phyloP scores from a whole-genome alignment of 2,329 filamentous ascomycete genomes.

The Pezicula neosporulosa region DNA sequence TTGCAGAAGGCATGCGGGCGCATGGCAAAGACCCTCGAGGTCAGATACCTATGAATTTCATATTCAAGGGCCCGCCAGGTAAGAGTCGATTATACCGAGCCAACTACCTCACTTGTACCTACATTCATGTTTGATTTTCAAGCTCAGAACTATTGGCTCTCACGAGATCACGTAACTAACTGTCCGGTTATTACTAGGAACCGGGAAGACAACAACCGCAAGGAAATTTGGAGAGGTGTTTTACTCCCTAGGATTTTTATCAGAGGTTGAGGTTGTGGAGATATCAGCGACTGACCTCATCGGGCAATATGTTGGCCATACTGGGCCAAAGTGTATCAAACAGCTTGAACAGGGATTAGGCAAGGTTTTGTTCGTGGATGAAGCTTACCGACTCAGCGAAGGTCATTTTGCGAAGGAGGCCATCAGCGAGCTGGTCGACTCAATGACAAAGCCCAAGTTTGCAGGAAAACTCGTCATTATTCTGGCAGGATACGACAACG shows the following conservation, averaged over 20 bases:
- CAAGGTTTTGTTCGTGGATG: constrained; percentile 55
- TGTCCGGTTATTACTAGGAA: constrained; percentile 37
- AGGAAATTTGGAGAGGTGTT: constrained; percentile 73
- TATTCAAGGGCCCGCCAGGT: constrained; percentile 53
- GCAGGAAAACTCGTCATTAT: constrained; percentile 49
- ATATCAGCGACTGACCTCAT: constrained; percentile 67
- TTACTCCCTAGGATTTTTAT: constrained; percentile 70
- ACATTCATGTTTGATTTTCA: constrained; percentile 42
- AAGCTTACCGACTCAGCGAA: constrained; percentile 52
- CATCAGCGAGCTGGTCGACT: constrained; percentile 66
- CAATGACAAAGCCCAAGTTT: constrained; percentile 42
- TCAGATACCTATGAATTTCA: constrained; percentile 52
- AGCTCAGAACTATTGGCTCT: background rate
- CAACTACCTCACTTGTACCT: too few species aligned
- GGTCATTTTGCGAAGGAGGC: constrained; percentile 55
- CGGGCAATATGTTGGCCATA: constrained; percentile 66
- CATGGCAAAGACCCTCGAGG: constrained; percentile 45
- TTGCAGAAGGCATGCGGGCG: constrained; percentile 39
- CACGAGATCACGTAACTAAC: background rate
- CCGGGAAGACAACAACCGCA: constrained; percentile 71
- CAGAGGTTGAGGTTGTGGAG: constrained; percentile 56
- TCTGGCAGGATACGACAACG: constrained; percentile 52
- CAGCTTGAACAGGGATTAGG: constrained; percentile 50
- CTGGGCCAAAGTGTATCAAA: constrained; percentile 61
- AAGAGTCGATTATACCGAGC: constrained; percentile 31